Base-by-base conservation (phyloP, 2,329 filamentous ascomycete genomes). In the Westerdykella ornata region DNA sequence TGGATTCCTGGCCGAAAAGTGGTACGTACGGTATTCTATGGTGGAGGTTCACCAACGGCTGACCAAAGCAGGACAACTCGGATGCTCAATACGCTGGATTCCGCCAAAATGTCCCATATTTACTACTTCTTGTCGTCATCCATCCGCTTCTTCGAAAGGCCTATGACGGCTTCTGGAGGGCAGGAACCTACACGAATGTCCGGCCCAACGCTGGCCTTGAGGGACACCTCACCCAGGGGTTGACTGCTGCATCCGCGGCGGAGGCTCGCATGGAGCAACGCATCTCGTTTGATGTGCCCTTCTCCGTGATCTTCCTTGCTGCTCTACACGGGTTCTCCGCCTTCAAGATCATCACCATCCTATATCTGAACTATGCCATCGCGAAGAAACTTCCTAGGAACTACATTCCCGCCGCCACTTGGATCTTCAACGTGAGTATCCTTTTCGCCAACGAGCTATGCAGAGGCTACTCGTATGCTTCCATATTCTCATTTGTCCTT, bases 1-100 rank as follows among this genome's bases (percentile, higher is more conserved):
- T 98, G 92, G 92, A 85, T 98, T 43, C 85, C 84, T 6, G 90
- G 90, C 18, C 84, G 90, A 44, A 87, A 87, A 75, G 87, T 97
- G 48, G 85, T 88, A 73, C 64, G 54, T 52, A 34, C 18, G 20
- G 2, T n/a, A 15, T 35, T 5, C 12, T 26, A 15, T 13, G 18
- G 37, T 33, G 8, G 15, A 19, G 12, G 16, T 14, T 39, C 39
- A 9, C 44, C 52, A 17, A n/a, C 36, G 8, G 52, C 42, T 53
- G 35, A 53, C 37, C 13, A 17, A 9, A 31, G 3, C 48, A 88
- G 84, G 92, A 98, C 68, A 81, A 88, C 48, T 92, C 88, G 30
- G 92, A 98, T 68, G 67, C 77, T 22, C 92, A 98, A 66, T 98
- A 97, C 67, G 72, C 76, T 44, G 81, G 79, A 29, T 96, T 98